These are phyloP conservation scores for Leavenworthia alabamica DNA, from an alignment of 345 rosid species.

Conservation along the genomic window DNA sequence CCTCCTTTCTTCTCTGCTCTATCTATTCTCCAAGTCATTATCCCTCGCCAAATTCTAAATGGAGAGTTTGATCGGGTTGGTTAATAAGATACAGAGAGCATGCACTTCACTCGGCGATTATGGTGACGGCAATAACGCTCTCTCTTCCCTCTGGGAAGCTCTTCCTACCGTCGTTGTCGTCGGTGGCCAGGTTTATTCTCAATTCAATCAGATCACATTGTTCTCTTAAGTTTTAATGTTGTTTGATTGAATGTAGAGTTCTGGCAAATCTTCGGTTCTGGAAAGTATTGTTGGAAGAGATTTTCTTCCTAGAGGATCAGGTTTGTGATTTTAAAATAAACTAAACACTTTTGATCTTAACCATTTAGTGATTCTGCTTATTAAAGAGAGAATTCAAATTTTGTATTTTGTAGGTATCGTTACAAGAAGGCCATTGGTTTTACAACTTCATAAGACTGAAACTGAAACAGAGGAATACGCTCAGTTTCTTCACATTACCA, in stretches of 20 bases:
- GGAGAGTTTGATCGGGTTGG: constrained; percentile 85
- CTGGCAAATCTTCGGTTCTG: constrained; percentile 92
- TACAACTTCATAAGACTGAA: constrained; percentile 72
- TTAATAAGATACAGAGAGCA: constrained; percentile 81
- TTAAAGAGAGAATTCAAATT: background rate
- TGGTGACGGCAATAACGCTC: constrained; percentile 49
- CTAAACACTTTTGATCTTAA: background rate
- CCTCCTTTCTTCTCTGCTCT: background rate
- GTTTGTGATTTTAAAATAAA: constrained; percentile 27
- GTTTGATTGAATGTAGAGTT: constrained; percentile 47
- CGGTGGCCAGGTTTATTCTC: constrained; percentile 63
- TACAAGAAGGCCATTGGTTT: constrained; percentile 79
- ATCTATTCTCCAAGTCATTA: background rate
- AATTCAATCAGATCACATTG: background rate
- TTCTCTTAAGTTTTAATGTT: background rate
- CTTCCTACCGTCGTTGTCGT: constrained; percentile 79
- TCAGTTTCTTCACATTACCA: constrained; percentile 69
- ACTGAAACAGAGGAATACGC: constrained; percentile 62
- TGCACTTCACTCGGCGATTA: constrained; percentile 84
- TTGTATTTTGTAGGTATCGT: constrained; percentile 60
- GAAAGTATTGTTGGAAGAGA: constrained; percentile 95
- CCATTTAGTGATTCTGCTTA: background rate
- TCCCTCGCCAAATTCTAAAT: constrained; percentile 20
- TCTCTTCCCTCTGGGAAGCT: constrained; percentile 92
- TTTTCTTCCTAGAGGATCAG: constrained; percentile 97